Evolutionary conservation across 169 alveolate genomes (phyloP), one percentile per base, ranked within the genome.

Genomic region (Plasmodium ovale): DNA sequence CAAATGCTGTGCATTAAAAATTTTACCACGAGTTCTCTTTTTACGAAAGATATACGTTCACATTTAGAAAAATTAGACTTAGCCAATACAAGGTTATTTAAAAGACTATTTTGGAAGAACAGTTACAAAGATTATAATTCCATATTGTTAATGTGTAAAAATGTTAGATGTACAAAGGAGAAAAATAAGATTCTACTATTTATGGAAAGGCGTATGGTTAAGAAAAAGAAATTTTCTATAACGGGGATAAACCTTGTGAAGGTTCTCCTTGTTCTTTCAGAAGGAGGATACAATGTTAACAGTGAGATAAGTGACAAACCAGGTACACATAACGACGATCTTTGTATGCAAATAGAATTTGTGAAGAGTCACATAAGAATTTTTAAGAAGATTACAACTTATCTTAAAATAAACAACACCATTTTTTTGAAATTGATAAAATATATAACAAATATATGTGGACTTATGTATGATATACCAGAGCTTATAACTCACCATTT

Each of bases 291-390:
- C 19, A 21, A n/a, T 64, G 14, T 4, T 33, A 25, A 21, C 3
- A 19, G 23, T 21, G 39, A 64, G 10, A 37, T 47, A 42, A 47
- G 23, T 33, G 4, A 9, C 51, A 25, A 10, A 3, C 16, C 16
- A 23, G 23, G 33, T 23, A 39, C 6, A n/a, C 25, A 25, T 2
- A 47, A 10, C 44, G 19, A 0, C 14, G n/a, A 5, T 29, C n/a
- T n/a, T n/a, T n/a, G n/a, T n/a, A 0, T 31, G 16, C 54, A 60
- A n/a, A 6, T 19, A 23, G 59, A 77, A 35, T 77, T 60, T 35
- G 62, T 82, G 5, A 59, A 68, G 27, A 82, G 54, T 9, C 90
- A 82, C 51, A 82, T 82, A n/a, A 82, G 60, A 39, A 82, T 82
- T 23, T 82, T 82, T 65, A 64, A 37, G 23, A 82, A 37, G 51